Conservation (phyloP, 2,329 filamentous ascomycete species). For the Ambrosiella xylebori region DNA sequence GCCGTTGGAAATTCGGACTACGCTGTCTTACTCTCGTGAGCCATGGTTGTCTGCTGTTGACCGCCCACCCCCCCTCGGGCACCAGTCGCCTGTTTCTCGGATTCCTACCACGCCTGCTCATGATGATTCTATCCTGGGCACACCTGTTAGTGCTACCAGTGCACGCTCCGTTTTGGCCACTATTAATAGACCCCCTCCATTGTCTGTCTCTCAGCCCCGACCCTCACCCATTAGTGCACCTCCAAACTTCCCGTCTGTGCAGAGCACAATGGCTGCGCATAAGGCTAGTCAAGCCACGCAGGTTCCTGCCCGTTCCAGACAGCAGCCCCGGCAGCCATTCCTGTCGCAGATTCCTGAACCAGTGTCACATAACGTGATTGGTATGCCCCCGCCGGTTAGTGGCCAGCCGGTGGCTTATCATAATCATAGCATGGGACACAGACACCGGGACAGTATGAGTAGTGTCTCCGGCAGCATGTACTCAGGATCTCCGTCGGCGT, state of each 20-base stretch:
- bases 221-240: background rate
- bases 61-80: no score
- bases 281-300: background rate
- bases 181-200: background rate
- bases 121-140: no score
- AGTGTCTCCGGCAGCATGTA: no score
- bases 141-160: background rate
- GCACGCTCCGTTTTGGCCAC: background rate
- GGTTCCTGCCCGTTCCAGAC: background rate
- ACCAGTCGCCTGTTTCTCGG: no score
- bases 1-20: background rate
- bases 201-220: background rate
- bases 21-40: no score
- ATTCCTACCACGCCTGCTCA: no score
- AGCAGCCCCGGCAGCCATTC: background rate
- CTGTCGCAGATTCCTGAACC: background rate
- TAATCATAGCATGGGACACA: background rate
- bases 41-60: no score
- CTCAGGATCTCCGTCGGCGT: no score
- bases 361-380: background rate
- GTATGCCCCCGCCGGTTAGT: background rate
- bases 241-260: background rate
- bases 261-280: background rate
- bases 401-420: background rate
- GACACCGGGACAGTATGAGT: background rate